Percentiles rank a stretch among this genome's conserved stretches.
These are phyloP conservation scores for Maudiozyma barnettii DNA, from an alignment of 805 yeast genomes.

Conservation along the genomic window DNA sequence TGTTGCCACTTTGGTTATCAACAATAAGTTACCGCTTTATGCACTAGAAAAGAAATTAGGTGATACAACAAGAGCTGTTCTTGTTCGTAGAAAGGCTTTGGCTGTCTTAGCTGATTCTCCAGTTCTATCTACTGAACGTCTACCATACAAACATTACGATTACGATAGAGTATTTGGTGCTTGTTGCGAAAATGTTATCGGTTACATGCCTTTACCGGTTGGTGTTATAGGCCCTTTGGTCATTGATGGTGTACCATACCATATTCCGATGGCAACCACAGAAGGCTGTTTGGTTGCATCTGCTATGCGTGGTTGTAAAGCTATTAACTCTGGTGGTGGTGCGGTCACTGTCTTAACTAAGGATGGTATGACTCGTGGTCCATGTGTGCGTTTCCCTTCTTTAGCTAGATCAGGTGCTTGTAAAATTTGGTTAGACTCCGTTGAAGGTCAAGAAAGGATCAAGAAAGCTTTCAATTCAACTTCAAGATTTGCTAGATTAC, in stretches of 20 bases:
- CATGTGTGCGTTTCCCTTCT: constrained; percentile 84
- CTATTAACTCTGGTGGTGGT: constrained; percentile 96
- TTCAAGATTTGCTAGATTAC: constrained; percentile 92
- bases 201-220: constrained; percentile 91
- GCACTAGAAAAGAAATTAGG: constrained; percentile 88
- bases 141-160: constrained; percentile 80
- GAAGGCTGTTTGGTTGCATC: constrained; percentile 98
- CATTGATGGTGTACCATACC: constrained; percentile 80
- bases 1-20: constrained; percentile 56
- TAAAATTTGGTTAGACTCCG: constrained; percentile 90
- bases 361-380: constrained; percentile 99
- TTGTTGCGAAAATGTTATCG: constrained; percentile 97
- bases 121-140: constrained; percentile 54
- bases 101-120: constrained; percentile 77
- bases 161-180: constrained; percentile 96
- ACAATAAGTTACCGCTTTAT: constrained; percentile 80
- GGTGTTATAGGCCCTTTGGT: constrained; percentile 97
- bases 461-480: constrained; percentile 93
- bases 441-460: constrained; percentile 75
- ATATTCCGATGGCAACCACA: constrained; percentile 98
- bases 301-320: constrained; percentile 98
- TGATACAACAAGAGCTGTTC: constrained; percentile 87
- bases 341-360: constrained; percentile 82
- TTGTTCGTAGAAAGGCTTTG: constrained; percentile 86
- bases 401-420: constrained; percentile 87